Evolutionary conservation across 2,329 filamentous ascomycete genomes (phyloP).

Genomic region (Xenosphaeropsis pyriputrescens): DNA sequence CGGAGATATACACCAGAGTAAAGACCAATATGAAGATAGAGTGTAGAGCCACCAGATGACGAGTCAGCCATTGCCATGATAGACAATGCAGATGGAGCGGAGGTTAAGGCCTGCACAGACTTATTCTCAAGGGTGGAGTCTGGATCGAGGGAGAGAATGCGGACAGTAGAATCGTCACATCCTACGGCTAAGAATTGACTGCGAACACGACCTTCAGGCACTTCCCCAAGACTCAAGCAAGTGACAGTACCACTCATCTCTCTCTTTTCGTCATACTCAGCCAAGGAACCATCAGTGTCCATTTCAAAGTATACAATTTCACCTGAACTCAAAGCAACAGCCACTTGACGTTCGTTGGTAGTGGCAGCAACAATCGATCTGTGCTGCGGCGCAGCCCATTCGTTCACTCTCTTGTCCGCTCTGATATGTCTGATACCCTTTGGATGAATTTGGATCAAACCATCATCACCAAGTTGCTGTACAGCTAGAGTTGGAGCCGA

Average conservation of each 20-base stretch:
- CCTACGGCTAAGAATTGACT: constrained; percentile 93
- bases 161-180: constrained; percentile 91
- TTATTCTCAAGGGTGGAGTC: constrained; percentile 87
- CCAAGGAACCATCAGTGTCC: constrained; percentile 78
- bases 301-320: constrained; percentile 98
- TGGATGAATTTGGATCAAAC: constrained; percentile 88
- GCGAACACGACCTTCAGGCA: constrained; percentile 76
- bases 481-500: constrained; percentile 82
- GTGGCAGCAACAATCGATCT: constrained; percentile 89
- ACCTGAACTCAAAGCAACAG: constrained; percentile 84
- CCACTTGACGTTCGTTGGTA: constrained; percentile 86
- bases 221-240: constrained; percentile 82
- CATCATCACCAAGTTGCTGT: constrained; percentile 86
- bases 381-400: constrained; percentile 89
- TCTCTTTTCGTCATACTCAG: constrained; percentile 89
- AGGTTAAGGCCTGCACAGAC: constrained; percentile 85
- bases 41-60: constrained; percentile 70
- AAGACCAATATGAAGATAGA: constrained; percentile 92
- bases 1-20: constrained; percentile 92
- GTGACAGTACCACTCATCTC: constrained; percentile 94
- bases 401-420: constrained; percentile 62
- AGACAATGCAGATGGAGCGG: constrained; percentile 72
- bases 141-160: constrained; percentile 78
- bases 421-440: constrained; percentile 88
- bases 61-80: constrained; percentile 97